Evolutionary conservation across 768 basidiomycete species (phyloP), one percentile per base, ranked within the genome.

Genomic region (Kwoniella botswanensis): DNA sequence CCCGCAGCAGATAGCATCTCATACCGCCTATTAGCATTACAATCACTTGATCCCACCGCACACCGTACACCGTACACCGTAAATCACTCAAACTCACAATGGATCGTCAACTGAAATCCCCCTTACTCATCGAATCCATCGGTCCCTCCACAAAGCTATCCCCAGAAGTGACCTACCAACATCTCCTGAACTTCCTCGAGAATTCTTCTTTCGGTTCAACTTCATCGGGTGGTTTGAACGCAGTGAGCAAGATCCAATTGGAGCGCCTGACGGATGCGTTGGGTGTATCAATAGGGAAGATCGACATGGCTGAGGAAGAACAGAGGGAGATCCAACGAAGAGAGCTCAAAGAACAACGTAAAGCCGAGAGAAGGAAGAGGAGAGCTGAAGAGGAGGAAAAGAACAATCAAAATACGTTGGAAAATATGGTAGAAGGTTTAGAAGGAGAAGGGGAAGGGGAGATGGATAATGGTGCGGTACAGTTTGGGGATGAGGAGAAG

Each of bases 261-360:
- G 80, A 81, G 59, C 68, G 80, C 17, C 68, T 81, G 59, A 71
- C 73, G 24, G 80, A 81, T 61, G 77, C 78, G 0, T 58, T 81
- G 18, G 80, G 80, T n/a, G 78, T 81, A 3, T 78, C 79, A 53
- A 74, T 73, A 2, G 78, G 78, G 4, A 24, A 65, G 22, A 73
- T 81, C 21, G 55, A 43, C 11, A 70, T 69, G 11, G 66, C 72
- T 18, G 80, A 76, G 57, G 72, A 62, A 15, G 76, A 78, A 55
- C 26, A 58, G 43, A 43, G 78, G 21, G 77, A 82, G 63, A 72
- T 64, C 1, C 71, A 64, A 43, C 55, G 76, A 17, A 42, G 65
- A 22, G 67, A 61, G 24, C 68, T 62, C 55, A 74, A 67, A 60
- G 53, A 54, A 15, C 44, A 35, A 17, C 53, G 29, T 42, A 65